Conservation (phyloP, 202 grass and related monocot genomes). For the Panicum virgatum region DNA sequence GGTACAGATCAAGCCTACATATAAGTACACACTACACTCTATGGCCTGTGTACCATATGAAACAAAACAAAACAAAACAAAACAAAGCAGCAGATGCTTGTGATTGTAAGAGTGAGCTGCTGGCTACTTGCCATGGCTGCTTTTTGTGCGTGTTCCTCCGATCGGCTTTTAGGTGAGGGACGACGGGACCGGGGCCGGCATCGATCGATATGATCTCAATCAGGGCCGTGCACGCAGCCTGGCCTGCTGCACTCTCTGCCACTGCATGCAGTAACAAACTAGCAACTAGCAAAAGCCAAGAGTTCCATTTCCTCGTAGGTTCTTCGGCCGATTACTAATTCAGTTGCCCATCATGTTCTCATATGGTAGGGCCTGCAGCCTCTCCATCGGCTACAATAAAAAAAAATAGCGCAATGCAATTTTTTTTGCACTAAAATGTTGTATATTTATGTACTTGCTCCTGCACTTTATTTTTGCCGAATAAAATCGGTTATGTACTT, state of each 20-base stretch:
- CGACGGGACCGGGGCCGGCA: neutral
- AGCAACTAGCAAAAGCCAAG: conserved; percentile 34
- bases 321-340: conserved; percentile 30
- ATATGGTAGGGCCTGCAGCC: conserved; percentile 26
- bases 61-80: neutral
- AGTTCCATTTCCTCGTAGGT: conserved; percentile 47
- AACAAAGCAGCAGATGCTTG: neutral
- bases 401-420: neutral
- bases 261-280: conserved; percentile 5
- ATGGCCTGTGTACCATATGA: neutral
- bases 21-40: neutral
- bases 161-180: conserved; percentile 32
- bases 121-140: conserved; percentile 8
- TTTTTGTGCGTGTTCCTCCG: conserved; percentile 29
- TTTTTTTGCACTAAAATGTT: neutral
- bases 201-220: neutral
- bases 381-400: neutral
- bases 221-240: neutral
- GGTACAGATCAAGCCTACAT: neutral
- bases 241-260: conserved; percentile 10
- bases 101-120: neutral
- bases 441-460: conserved; percentile 9
- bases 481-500: neutral
- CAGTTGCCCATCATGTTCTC: conserved; percentile 37
- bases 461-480: neutral